Evolutionary conservation across 805 yeast species (phyloP).

Genomic region (Sporopachydermia lactativora): DNA sequence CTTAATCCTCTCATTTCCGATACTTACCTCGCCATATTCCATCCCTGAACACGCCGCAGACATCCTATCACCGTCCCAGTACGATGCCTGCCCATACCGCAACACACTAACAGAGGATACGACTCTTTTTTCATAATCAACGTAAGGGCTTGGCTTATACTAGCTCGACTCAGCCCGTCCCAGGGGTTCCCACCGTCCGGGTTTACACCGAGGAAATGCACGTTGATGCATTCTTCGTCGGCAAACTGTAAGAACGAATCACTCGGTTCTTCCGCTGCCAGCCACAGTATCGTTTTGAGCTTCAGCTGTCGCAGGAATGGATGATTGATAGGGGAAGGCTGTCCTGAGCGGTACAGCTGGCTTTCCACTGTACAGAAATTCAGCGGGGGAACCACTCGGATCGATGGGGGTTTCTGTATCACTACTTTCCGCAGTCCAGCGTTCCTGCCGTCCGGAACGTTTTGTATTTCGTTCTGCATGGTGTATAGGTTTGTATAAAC

Average conservation of each 20-base stretch:
- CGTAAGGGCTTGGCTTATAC: conserved; percentile 67
- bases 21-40: conserved; percentile 69
- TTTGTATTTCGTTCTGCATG: no score
- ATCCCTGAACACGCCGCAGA: conserved; percentile 81
- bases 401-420: conserved; percentile 40
- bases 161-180: conserved; percentile 83
- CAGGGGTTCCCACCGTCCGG: conserved; percentile 86
- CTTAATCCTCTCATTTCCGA: conserved; percentile 10
- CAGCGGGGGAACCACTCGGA: conserved; percentile 79
- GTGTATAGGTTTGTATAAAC: no score
- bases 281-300: conserved; percentile 77
- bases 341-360: conserved; percentile 79
- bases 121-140: conserved; percentile 57
- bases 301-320: conserved; percentile 66
- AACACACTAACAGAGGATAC: conserved; percentile 82
- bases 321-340: conserved; percentile 88
- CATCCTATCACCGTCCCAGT: conserved; percentile 97
- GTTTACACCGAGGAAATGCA: conserved; percentile 73
- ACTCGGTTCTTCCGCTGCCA: conserved; percentile 90
- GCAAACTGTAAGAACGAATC: conserved; percentile 79
- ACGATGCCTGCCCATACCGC: conserved; percentile 97
- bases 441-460: no score
- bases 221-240: conserved; percentile 50
- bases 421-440: no score
- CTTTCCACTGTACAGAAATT: conserved; percentile 93